These are phyloP conservation scores for Sporisorium reilianum DNA, from an alignment of 1,284 basidiomycete species.

Conservation along the genomic window DNA sequence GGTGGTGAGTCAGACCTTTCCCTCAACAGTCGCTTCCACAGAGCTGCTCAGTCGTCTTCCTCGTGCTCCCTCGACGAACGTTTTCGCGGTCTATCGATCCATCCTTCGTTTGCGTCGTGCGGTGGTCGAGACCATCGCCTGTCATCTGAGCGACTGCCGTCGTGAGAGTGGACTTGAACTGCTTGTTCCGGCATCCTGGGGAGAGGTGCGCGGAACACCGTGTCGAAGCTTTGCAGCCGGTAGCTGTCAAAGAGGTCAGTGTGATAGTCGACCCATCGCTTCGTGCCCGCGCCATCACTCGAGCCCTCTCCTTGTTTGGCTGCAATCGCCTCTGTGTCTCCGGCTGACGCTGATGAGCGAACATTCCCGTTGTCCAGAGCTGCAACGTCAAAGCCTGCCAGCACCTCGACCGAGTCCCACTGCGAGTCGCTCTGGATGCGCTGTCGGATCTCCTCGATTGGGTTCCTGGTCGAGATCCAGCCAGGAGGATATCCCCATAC, in stretches of 20 bases:
- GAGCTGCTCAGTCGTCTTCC: slow-evolving; percentile 7
- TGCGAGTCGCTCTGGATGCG: slow-evolving; percentile 22
- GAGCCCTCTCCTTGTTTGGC: background rate
- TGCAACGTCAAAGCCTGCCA: slow-evolving; percentile 22
- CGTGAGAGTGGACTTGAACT: background rate
- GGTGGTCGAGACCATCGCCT: background rate
- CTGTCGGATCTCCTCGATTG: slow-evolving; percentile 14
- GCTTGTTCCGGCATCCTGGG: slow-evolving; percentile 12
- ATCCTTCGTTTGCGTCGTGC: background rate
- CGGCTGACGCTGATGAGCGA: background rate
- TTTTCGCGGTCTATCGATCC: background rate
- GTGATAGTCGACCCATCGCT: slow-evolving; percentile 33
- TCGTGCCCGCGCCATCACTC: background rate
- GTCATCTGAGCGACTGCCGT: background rate
- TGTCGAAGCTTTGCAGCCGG: slow-evolving; percentile 31
- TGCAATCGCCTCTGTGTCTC: too few species aligned
- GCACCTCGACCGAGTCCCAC: slow-evolving; percentile 22
- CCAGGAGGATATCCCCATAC: slow-evolving; percentile 40
- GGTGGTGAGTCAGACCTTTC: slow-evolving; percentile 14
- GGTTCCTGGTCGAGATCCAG: slow-evolving; percentile 27
- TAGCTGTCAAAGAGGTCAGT: slow-evolving; percentile 36
- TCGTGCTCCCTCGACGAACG: background rate
- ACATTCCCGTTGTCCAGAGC: background rate
- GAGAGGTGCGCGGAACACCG: slow-evolving; percentile 18
- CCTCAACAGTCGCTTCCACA: slow-evolving; percentile 22